Conservation (phyloP, 805 yeast species). For the Saccharomycopsis malanga region DNA sequence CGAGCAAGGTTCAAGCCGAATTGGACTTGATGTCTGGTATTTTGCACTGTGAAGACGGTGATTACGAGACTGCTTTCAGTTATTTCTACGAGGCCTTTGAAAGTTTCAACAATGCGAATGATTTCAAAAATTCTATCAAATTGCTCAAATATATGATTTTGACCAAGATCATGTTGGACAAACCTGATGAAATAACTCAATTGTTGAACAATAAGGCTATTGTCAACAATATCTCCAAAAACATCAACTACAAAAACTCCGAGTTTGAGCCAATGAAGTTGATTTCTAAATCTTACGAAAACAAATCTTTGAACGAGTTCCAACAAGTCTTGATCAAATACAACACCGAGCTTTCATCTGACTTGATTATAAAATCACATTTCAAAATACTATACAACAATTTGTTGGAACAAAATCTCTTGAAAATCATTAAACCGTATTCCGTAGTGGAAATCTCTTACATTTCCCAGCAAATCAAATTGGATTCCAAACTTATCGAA, state of each 20-base stretch:
- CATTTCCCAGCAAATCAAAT: conserved; percentile 79
- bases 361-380: conserved; percentile 84
- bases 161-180: conserved; percentile 87
- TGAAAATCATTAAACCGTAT: conserved; percentile 93
- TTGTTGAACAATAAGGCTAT: conserved; percentile 70
- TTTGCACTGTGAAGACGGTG: conserved; percentile 93
- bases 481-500: conserved; percentile 83
- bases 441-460: conserved; percentile 92
- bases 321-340: conserved; percentile 74
- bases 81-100: conserved; percentile 95
- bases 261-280: conserved; percentile 68
- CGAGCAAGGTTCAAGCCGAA: conserved; percentile 90
- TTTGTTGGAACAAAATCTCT: conserved; percentile 82
- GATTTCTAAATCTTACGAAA: conserved; percentile 26
- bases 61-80: conserved; percentile 91
- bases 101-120: conserved; percentile 54
- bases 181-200: conserved; percentile 77
- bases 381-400: conserved; percentile 90
- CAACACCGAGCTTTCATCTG: conserved; percentile 70
- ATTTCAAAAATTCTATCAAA: conserved; percentile 57
- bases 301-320: conserved; percentile 85
- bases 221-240: conserved; percentile 54
- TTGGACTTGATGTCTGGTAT: conserved; percentile 93
- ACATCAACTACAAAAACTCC: conserved; percentile 9
- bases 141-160: conserved; percentile 89